These are phyloP conservation scores for Barnettozyma vustinii DNA, from an alignment of 805 yeast species.

Conservation along the genomic window DNA sequence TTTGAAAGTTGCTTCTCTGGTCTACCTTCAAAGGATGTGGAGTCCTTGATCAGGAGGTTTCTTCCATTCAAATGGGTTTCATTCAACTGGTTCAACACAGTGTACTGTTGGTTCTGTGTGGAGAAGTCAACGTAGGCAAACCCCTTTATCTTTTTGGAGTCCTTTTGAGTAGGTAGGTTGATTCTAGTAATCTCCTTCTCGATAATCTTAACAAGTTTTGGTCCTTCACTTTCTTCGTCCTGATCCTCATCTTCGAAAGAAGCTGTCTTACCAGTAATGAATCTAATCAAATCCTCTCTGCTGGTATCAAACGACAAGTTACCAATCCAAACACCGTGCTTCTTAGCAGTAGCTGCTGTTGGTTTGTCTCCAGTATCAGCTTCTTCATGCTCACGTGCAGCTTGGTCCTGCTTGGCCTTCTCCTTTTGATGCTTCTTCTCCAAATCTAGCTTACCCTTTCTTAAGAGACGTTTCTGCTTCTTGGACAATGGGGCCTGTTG, in stretches of 20 bases:
- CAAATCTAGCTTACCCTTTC: slow-evolving; percentile 65
- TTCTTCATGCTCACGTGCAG: slow-evolving; percentile 3
- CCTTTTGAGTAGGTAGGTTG: slow-evolving; percentile 70
- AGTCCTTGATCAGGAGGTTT: slow-evolving; percentile 76
- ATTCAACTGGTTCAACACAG: slow-evolving; percentile 54
- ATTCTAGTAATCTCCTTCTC: slow-evolving; percentile 66
- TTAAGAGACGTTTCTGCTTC: slow-evolving; percentile 81
- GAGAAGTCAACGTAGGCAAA: slow-evolving; percentile 87
- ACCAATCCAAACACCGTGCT: slow-evolving; percentile 90
- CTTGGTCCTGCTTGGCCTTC: slow-evolving; percentile 26
- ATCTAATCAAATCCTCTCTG: slow-evolving; percentile 64
- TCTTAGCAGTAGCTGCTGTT: slow-evolving; percentile 27
- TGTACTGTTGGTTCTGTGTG: slow-evolving; percentile 50
- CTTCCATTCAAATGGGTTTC: slow-evolving; percentile 79
- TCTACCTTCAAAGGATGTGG: slow-evolving; percentile 80
- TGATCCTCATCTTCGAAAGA: slow-evolving; percentile 27
- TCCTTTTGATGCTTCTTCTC: slow-evolving; percentile 45
- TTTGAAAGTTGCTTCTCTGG: slow-evolving; percentile 56
- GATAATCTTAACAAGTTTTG: slow-evolving; percentile 30
- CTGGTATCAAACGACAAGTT: slow-evolving; percentile 82
- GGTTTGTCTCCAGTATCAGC: slow-evolving; percentile 28
- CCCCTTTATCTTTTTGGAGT: slow-evolving; percentile 61
- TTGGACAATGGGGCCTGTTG: slow-evolving; percentile 82
- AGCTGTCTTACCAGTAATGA: slow-evolving; percentile 55
- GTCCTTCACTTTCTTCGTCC: slow-evolving; percentile 10